These are phyloP conservation scores for Thamnidium elegans DNA, from an alignment of 192 early-diverging fungal genomes.

Conservation along the genomic window DNA sequence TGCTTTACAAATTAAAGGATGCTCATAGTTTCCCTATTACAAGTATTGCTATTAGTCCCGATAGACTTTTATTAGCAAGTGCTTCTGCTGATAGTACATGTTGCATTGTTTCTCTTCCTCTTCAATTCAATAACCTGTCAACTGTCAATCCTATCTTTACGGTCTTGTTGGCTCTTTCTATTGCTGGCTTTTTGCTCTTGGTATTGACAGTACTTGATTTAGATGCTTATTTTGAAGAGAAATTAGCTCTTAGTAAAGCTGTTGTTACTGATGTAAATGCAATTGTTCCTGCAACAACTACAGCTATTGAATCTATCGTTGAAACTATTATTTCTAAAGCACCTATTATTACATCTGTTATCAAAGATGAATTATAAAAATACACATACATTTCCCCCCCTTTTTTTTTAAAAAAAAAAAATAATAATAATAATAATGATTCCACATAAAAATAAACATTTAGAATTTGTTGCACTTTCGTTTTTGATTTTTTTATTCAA, in stretches of 20 bases:
- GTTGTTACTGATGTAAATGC: neutral
- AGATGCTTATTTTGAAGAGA: neutral
- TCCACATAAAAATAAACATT: no score
- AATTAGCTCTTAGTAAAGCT: neutral
- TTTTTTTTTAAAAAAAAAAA: no score
- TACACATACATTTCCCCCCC: no score
- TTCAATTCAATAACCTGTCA: conserved; percentile 11
- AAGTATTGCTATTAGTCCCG: conserved; percentile 65
- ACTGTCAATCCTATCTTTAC: conserved; percentile 27
- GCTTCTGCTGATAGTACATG: conserved; percentile 82
- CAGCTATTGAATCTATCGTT: neutral
- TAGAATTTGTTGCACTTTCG: neutral
- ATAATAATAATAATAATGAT: no score
- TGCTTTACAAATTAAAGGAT: conserved; percentile 55
- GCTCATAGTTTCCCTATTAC: conserved; percentile 84
- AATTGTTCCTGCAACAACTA: neutral
- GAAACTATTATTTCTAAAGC: neutral
- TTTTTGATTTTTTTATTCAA: conserved; percentile 2
- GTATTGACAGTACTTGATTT: neutral
- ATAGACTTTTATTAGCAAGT: conserved; percentile 65
- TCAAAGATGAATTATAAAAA: conserved; percentile 3
- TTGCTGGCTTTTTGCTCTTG: conserved; percentile 11
- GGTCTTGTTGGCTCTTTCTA: conserved; percentile 14
- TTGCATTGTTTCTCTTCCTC: conserved; percentile 58
- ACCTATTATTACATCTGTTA: neutral